Evolutionary conservation across 495 filamentous ascomycete genomes (phyloP).

Genomic region (Cladorrhinum samala): DNA sequence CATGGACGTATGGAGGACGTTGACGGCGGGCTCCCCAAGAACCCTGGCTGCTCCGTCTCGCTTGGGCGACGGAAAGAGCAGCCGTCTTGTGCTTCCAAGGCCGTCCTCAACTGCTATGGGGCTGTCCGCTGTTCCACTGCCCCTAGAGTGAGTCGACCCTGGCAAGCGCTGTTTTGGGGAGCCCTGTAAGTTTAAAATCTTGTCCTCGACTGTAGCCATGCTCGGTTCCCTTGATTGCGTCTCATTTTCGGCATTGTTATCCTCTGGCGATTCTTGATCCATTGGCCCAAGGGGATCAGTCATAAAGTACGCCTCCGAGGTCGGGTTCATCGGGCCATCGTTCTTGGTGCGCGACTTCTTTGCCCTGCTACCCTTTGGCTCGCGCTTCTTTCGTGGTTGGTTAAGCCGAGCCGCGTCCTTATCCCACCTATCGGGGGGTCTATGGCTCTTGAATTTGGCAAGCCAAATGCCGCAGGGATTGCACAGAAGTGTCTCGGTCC

Average conservation of each 20-base stretch:
- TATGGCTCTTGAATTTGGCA: constrained; percentile 75
- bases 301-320: constrained; percentile 45
- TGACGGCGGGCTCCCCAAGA: constrained; percentile 52
- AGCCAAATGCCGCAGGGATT: constrained; percentile 97
- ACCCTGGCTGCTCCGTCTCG: constrained; percentile 54
- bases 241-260: constrained; percentile 25
- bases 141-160: constrained; percentile 40
- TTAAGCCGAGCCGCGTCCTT: constrained; percentile 50
- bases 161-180: constrained; percentile 28
- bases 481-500: constrained; percentile 68
- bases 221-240: constrained; percentile 23
- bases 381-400: constrained; percentile 42
- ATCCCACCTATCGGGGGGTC: constrained; percentile 78
- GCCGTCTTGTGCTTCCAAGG: constrained; percentile 64
- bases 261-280: constrained; percentile 24
- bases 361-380: constrained; percentile 20
- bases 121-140: constrained; percentile 55
- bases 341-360: constrained; percentile 37
- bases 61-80: constrained; percentile 70
- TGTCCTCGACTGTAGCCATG: constrained; percentile 26
- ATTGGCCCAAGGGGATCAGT: constrained; percentile 41
- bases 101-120: constrained; percentile 52
- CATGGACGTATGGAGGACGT: constrained; percentile 45
- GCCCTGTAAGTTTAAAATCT: constrained; percentile 30
- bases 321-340: constrained; percentile 33